These are phyloP conservation scores for Leccinum disarticulatum DNA, from an alignment of 768 basidiomycete species.

Conservation along the genomic window DNA sequence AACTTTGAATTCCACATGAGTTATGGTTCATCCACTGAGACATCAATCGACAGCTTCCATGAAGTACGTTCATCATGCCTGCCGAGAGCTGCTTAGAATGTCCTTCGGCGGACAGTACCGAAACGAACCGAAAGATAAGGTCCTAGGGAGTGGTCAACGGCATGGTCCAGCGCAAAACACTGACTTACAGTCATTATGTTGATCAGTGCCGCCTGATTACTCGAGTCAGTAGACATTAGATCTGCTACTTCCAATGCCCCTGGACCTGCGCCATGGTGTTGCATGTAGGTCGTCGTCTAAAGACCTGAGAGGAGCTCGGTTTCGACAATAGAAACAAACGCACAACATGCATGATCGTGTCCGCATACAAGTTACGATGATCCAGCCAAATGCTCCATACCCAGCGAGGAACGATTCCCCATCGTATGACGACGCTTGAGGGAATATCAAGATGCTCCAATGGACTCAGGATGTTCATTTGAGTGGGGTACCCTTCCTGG, in stretches of 20 bases:
- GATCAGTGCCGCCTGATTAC: slow-evolving; percentile 13
- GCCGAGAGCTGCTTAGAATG: slow-evolving; percentile 18
- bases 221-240: not conserved
- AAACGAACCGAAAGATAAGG: slow-evolving; percentile 24
- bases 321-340: slow-evolving; percentile 15
- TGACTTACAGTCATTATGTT: slow-evolving; percentile 33
- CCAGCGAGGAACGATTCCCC: slow-evolving; percentile 61
- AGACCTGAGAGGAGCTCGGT: slow-evolving; percentile 3
- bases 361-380: slow-evolving; percentile 46
- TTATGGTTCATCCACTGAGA: slow-evolving; percentile 25
- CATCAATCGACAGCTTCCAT: slow-evolving; percentile 19
- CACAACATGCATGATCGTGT: slow-evolving; percentile 51
- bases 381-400: slow-evolving; percentile 66
- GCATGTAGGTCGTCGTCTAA: slow-evolving; percentile 57
- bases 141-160: slow-evolving; percentile 17
- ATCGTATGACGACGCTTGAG: slow-evolving; percentile 53
- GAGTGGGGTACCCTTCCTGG: slow-evolving; percentile 17
- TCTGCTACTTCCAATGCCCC: slow-evolving; percentile 2
- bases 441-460: slow-evolving; percentile 39
- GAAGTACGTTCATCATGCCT: slow-evolving; percentile 18
- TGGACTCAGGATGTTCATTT: slow-evolving; percentile 12
- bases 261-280: slow-evolving; percentile 31
- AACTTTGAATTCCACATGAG: slow-evolving; percentile 26
- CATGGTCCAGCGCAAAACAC: not conserved
- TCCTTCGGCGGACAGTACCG: slow-evolving; percentile 13